Evolutionary conservation across 768 basidiomycete genomes (phyloP), one percentile per base, ranked within the genome.

Genomic region (Xanthoconium stramineum): DNA sequence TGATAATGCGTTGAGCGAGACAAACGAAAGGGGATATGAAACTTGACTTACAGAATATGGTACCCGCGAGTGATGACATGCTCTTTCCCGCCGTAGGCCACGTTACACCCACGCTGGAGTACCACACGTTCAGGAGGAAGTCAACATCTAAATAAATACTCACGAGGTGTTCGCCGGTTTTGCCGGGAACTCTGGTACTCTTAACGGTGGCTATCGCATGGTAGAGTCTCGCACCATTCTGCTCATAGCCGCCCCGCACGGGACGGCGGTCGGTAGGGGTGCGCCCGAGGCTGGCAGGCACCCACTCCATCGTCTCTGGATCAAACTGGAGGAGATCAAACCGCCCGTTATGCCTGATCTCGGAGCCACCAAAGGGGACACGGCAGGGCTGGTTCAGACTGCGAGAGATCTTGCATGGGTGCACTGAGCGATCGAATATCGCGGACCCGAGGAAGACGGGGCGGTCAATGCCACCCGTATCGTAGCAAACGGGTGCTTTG

Each of bases 381-480:
- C 72, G 78, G 65, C 69, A 82, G 56, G 69, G 75, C 60, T 59
- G 79, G 65, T n/a, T 64, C n/a, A 89, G 80, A 59, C 78, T 69
- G 11, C 85, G 82, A 1, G 75, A 83, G 62, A 92, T 82, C 76
- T 93, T 94, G 80, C 91, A 92, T 5, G 91, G 91, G 56, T 93
- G 90, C 3, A 91, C 87, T 0, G 84, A 83, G 57, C 75, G 73
- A 52, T 60, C 75, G 65, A 91, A 76, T 45, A 91, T 72, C 12
- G 89, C 91, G 6, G 87, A 88, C 14, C 89, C 91, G 33, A 94
- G 61, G 72, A 78, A 94, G 56, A 91, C 66, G 6, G 85, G 85
- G 2, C 80, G 78, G 28, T 10, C 4, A 28, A 61, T 56, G 2
- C 83, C 81, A 62, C 87, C 83, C 2, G 74, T 68, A 64, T 93